Conservation (phyloP, 129 eudicot genomes). For the Flaveria robusta region DNA sequence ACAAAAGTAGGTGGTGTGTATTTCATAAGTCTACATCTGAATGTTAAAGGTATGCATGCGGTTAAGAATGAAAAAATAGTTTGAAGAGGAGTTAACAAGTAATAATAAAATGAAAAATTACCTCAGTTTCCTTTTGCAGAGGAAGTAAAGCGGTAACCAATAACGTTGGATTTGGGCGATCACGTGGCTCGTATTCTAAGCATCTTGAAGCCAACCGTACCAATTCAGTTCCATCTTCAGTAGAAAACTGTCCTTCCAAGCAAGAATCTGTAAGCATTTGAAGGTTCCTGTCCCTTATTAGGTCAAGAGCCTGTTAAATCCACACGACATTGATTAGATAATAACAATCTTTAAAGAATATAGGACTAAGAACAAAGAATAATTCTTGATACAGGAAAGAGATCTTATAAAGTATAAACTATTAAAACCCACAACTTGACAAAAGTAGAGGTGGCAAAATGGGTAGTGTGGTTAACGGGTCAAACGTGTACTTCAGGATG, state of each 20-base stretch:
- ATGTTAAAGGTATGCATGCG: neutral
- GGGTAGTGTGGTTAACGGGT: neutral
- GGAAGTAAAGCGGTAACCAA: constrained; percentile 76
- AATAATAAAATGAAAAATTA: constrained; percentile 5
- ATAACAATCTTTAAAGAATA: neutral
- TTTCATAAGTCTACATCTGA: neutral
- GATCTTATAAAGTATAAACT: neutral
- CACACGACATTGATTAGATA: constrained; percentile 24
- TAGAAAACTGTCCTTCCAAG: constrained; percentile 92
- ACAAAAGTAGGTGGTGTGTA: neutral
- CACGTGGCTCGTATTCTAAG: constrained; percentile 89
- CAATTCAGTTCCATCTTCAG: constrained; percentile 79
- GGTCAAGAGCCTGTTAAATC: constrained; percentile 81
- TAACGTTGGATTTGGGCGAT: constrained; percentile 85
- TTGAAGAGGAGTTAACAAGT: neutral
- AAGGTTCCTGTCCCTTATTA: constrained; percentile 84
- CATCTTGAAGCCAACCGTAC: constrained; percentile 90
- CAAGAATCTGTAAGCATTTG: constrained; percentile 94
- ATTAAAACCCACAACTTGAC: neutral
- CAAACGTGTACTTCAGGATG: neutral
- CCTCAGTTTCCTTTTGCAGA: constrained; percentile 88
- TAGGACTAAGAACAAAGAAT: neutral
- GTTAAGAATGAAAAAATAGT: neutral
- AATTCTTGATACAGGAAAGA: neutral
- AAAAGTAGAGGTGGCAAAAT: neutral